Evolutionary conservation across 1,284 basidiomycete species (phyloP).

Genomic region (Puccinia polysora): DNA sequence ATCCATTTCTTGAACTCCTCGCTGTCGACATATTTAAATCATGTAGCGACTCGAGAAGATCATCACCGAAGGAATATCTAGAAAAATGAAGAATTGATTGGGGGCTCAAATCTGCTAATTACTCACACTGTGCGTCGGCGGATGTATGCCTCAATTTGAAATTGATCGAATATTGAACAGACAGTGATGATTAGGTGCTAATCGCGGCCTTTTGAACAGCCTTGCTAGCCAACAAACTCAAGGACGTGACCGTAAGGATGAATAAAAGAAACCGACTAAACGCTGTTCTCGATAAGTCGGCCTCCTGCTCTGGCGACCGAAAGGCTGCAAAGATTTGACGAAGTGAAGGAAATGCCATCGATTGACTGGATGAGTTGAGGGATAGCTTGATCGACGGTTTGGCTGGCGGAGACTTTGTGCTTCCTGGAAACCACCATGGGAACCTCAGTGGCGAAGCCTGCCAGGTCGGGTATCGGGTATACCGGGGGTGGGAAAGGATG

Average conservation of each 20-base stretch:
- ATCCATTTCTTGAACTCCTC: constrained; percentile 36
- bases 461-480: too few relatives aligned
- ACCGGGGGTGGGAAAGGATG: too few relatives aligned
- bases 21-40: not conserved
- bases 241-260: constrained; percentile 24
- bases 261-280: constrained; percentile 36
- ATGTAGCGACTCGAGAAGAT: constrained; percentile 18
- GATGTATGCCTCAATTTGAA: not conserved
- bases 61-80: constrained; percentile 17
- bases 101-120: too few relatives aligned
- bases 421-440: too few relatives aligned
- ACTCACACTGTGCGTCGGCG: not conserved
- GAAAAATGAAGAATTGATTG: not conserved
- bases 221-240: constrained; percentile 36
- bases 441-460: too few relatives aligned
- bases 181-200: not conserved
- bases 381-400: too few relatives aligned
- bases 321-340: constrained; percentile 41
- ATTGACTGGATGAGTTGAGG: too few relatives aligned
- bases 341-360: constrained; percentile 40
- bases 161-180: not conserved
- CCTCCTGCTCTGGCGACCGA: constrained; percentile 40
- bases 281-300: constrained; percentile 35
- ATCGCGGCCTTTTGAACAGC: constrained; percentile 27
- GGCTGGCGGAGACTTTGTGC: too few relatives aligned